phyloP scores from a whole-genome alignment of 805 yeast species.

The Kazachstania africana region DNA sequence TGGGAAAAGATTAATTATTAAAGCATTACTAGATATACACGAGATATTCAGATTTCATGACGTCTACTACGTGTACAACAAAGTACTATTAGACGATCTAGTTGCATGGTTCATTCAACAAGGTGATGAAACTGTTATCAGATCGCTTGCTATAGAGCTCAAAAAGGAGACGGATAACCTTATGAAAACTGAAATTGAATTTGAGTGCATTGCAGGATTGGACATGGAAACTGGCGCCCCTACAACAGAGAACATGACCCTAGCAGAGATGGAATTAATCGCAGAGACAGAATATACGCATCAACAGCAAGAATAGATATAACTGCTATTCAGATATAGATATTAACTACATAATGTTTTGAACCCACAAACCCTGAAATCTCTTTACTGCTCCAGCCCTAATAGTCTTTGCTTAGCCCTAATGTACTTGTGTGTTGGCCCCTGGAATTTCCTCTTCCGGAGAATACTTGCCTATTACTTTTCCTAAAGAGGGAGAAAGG shows the following conservation, averaged over 20 bases:
- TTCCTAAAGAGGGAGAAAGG: too few species aligned
- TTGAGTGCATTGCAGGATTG: slow-evolving; percentile 29
- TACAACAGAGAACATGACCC: slow-evolving; percentile 32
- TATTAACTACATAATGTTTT: too few species aligned
- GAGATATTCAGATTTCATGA: slow-evolving; percentile 77
- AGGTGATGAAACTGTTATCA: slow-evolving; percentile 46
- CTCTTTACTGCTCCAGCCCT: too few species aligned
- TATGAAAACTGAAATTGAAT: slow-evolving; percentile 36
- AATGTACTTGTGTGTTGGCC: too few species aligned
- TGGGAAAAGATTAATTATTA: slow-evolving; percentile 59
- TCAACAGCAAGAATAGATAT: background rate
- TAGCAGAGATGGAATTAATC: slow-evolving; percentile 46
- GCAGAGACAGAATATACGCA: slow-evolving; percentile 38
- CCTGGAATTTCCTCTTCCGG: too few species aligned
- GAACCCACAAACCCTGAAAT: too few species aligned
- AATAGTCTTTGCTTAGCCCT: too few species aligned
- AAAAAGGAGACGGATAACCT: slow-evolving; percentile 27
- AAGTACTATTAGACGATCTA: slow-evolving; percentile 64
- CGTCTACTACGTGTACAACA: slow-evolving; percentile 72
- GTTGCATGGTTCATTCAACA: slow-evolving; percentile 57
- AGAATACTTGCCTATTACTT: too few species aligned
- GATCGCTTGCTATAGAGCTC: slow-evolving; percentile 58
- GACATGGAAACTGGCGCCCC: slow-evolving; percentile 28
- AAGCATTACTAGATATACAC: slow-evolving; percentile 45
- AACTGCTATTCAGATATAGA: too few species aligned